phyloP scores from a whole-genome alignment of 2,329 filamentous ascomycete genomes.

The Ambrosiella xylebori region DNA sequence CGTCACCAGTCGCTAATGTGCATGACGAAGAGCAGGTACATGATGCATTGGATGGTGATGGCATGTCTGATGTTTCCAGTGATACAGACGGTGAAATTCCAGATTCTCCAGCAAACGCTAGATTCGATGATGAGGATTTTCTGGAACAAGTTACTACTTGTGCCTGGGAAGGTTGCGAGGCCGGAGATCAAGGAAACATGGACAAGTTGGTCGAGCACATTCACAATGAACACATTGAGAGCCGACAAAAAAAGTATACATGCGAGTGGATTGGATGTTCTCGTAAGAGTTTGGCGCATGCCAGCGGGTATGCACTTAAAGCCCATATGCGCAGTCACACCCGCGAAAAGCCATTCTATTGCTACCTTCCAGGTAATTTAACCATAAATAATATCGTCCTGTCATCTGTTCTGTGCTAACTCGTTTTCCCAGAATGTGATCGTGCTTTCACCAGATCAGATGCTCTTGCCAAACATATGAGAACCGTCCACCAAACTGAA shows the following conservation, averaged over 20 bases:
- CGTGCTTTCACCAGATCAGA: conserved; percentile 92
- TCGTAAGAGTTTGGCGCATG: conserved; percentile 78
- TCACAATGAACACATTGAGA: conserved; percentile 86
- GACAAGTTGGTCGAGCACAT: conserved; percentile 67
- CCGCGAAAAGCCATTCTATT: conserved; percentile 96
- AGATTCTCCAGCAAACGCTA: conserved; percentile 47
- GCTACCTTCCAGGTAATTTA: conserved; percentile 65
- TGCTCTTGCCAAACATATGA: conserved; percentile 93
- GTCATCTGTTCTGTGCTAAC: background rate
- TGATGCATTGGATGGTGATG: conserved; percentile 20
- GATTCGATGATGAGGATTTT: conserved; percentile 56
- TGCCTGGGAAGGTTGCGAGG: conserved; percentile 59
- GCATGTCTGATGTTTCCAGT: conserved; percentile 60
- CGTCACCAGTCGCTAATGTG: conserved; percentile 11
- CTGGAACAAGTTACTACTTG: conserved; percentile 65
- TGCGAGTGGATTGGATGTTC: conserved; percentile 91
- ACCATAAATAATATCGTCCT: background rate
- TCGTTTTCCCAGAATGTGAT: conserved; percentile 58
- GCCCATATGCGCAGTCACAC: conserved; percentile 98
- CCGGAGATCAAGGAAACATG: conserved; percentile 61
- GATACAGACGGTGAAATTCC: conserved; percentile 80
- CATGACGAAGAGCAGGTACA: conserved; percentile 18
- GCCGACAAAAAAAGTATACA: conserved; percentile 88
- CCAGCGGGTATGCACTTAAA: conserved; percentile 86
- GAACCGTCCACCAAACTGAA: conserved; percentile 89